Conservation (phyloP, 345 rosid species). For the Abelmoschus esculentus region DNA sequence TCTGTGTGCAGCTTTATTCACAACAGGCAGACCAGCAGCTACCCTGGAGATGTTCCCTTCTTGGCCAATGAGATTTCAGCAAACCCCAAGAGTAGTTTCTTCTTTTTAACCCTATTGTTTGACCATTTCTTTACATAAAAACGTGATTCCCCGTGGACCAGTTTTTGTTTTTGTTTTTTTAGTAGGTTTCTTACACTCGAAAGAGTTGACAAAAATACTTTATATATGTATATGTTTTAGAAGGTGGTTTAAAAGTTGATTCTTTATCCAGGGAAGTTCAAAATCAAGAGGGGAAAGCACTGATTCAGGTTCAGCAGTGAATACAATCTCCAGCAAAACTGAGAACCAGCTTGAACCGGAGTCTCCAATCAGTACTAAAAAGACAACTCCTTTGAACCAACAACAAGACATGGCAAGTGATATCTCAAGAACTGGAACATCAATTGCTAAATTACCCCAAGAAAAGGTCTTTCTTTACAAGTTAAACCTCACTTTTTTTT, state of each 20-base stretch:
- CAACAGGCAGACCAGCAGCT: conserved; percentile 77
- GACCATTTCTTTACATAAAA: conserved; percentile 32
- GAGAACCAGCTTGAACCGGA: conserved; percentile 62
- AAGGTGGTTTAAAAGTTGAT: not conserved
- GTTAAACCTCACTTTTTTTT: not conserved
- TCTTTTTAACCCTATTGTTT: conserved; percentile 30
- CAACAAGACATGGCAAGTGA: conserved; percentile 37
- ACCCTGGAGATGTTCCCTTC: conserved; percentile 99
- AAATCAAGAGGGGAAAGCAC: conserved; percentile 74
- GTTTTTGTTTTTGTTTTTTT: not conserved
- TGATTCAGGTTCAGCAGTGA: conserved; percentile 82
- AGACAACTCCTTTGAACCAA: conserved; percentile 36
- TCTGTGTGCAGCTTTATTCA: conserved; percentile 60
- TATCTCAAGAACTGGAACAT: conserved; percentile 37
- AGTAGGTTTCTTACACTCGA: not conserved
- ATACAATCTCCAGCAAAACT: conserved; percentile 61
- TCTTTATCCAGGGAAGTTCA: conserved; percentile 62
- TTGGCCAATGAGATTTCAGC: conserved; percentile 97
- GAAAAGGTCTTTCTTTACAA: conserved; percentile 56
- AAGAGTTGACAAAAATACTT: not conserved
- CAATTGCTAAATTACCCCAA: conserved; percentile 46
- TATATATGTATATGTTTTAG: no score
- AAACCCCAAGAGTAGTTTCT: conserved; percentile 70
- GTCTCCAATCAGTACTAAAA: conserved; percentile 64
- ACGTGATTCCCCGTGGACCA: not conserved